A percentile compares a stretch with the other conserved stretches of the same genome.
Conservation (phyloP, 2,329 filamentous ascomycete genomes). For the Xylaria sp. region DNA sequence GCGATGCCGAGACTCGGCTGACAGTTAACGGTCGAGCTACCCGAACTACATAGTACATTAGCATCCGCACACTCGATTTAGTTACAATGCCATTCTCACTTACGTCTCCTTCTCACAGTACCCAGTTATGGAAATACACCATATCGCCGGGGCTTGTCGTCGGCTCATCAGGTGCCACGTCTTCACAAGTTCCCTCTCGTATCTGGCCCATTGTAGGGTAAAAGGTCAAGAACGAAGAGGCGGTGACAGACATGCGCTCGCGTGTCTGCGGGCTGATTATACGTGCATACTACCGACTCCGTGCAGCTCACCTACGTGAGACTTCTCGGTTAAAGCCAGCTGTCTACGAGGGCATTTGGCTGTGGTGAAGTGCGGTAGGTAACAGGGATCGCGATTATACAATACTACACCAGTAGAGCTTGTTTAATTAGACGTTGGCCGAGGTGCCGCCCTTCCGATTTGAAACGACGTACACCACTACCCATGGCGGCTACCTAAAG, state of each 20-base stretch:
- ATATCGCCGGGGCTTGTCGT: constrained; percentile 9
- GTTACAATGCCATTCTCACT: not conserved
- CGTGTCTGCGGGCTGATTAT: not conserved
- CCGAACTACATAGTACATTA: constrained; percentile 12
- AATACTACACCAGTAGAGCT: not conserved
- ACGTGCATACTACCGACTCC: not conserved
- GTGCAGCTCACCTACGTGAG: constrained; percentile 13
- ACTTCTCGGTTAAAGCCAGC: constrained; percentile 4
- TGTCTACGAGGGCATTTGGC: not conserved
- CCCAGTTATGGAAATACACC: not conserved
- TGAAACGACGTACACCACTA: not conserved
- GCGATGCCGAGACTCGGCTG: constrained; percentile 31
- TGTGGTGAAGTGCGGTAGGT: not conserved
- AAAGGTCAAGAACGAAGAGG: constrained; percentile 15
- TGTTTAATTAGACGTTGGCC: constrained; percentile 24
- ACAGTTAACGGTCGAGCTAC: constrained; percentile 34
- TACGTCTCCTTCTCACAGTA: not conserved
- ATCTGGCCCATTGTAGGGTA: constrained; percentile 8
- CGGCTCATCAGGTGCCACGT: constrained; percentile 29
- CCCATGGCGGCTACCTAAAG: too few relatives aligned
- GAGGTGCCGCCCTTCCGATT: not conserved
- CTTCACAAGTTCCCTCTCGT: constrained; percentile 4
- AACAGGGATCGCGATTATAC: constrained; percentile 16
- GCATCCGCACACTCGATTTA: not conserved
- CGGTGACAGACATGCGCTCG: constrained; percentile 12